These are phyloP conservation scores for Herpetomonas samuelpessoai DNA, from an alignment of 208 protist genomes.

Conservation along the genomic window DNA sequence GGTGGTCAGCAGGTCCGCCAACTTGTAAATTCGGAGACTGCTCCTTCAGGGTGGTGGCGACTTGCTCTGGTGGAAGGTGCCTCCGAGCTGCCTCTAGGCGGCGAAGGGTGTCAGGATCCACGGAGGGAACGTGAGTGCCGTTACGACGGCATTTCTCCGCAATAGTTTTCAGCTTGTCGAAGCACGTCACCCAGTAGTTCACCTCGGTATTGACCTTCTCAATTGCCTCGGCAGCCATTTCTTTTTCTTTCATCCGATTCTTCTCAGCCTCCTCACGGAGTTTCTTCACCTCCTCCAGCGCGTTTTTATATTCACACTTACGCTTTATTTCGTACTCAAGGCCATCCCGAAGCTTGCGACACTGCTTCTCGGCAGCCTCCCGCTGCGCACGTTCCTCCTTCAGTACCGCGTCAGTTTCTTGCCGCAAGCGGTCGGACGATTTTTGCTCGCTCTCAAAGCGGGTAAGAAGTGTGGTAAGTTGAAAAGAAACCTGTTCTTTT, in stretches of 20 bases:
- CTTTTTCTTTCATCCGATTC: constrained; percentile 50
- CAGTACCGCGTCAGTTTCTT: constrained; percentile 9
- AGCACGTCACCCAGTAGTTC: constrained; percentile 74
- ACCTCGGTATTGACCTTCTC: constrained; percentile 60
- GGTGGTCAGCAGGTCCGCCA: background rate
- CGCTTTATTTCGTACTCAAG: constrained; percentile 66
- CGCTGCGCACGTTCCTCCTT: constrained; percentile 17
- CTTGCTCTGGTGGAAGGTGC: too few species aligned
- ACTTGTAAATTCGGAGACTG: background rate
- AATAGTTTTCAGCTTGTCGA: constrained; percentile 72
- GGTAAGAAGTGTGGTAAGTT: constrained; percentile 15
- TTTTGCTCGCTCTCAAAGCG: constrained; percentile 29
- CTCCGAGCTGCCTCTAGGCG: constrained; percentile 46
- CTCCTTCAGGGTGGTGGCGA: background rate
- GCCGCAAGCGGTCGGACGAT: constrained; percentile 8
- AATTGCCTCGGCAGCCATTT: constrained; percentile 54
- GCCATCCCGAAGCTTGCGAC: constrained; percentile 38
- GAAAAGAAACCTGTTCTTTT: constrained; percentile 16
- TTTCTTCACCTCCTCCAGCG: constrained; percentile 54
- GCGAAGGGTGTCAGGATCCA: constrained; percentile 44
- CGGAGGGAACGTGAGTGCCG: constrained; percentile 28
- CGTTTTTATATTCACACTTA: constrained; percentile 79
- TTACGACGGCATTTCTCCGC: constrained; percentile 31
- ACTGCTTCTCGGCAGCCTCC: constrained; percentile 20
- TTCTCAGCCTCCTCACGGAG: constrained; percentile 64